Evolutionary conservation across 306 rosid species (phyloP), one percentile per base, ranked within the genome.

Genomic region (Vigna mungo): DNA sequence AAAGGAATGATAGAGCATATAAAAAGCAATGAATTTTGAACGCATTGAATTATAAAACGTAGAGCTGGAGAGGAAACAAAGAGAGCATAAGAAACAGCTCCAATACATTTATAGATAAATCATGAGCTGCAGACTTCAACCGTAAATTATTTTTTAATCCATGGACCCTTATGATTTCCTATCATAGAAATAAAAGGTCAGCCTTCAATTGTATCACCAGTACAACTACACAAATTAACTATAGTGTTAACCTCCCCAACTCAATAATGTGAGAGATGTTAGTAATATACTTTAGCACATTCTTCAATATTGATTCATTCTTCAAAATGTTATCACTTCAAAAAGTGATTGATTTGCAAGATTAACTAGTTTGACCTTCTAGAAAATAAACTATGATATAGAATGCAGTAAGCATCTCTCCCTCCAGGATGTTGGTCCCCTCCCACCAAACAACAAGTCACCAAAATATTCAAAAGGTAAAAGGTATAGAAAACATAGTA

Each of bases 1-100:
- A 53, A 60, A 55, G 21, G 36, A 39, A 78, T 18, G 34, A 53
- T 59, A 63, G 16, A 49, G 7, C 58, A 64, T 34, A 37, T 72
- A 20, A 39, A 17, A 3, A 12, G n/a, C n/a, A 52, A 17, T 9
- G 21, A 7, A 62, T 53, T 32, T 17, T 27, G 51, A 69, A 43
- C 9, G 20, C 41, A 6, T 55, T 21, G 4, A 43, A 23, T 10
- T 27, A 7, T 36, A n/a, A 52, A 52, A 72, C 16, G 30, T 6
- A 9, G 46, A 60, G 18, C 25, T 39, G 23, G 39, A 68, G 46
- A 66, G 56, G 52, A 51, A 20, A 76, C n/a, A 17, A 27, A 60
- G 25, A 11, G 16, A 15, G 34, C 17, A 32, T 18, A 48, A 44
- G 44, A 16, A n/a, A 62, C 47, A 36, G 68, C 10, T 61, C 5